Conservation (phyloP, 345 rosid species). For the Populus pruinosa region DNA sequence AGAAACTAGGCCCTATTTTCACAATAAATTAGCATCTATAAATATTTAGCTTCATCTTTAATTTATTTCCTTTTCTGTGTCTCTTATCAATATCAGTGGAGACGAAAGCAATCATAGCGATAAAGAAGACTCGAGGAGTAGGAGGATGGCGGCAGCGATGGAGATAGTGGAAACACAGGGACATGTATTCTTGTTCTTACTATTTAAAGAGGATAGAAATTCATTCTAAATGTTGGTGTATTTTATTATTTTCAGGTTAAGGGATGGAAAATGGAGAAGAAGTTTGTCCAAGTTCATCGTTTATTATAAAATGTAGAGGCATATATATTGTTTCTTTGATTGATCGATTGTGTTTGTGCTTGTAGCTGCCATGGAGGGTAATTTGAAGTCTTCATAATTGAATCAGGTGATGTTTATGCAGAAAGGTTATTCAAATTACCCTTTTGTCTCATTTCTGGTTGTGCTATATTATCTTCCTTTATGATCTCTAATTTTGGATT, state of each 20-base stretch:
- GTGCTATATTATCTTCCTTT: neutral
- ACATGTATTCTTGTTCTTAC: too few species aligned
- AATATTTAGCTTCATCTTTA: too few species aligned
- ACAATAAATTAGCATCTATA: neutral
- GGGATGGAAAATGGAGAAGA: slow-evolving; percentile 45
- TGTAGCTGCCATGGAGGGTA: neutral
- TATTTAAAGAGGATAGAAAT: too few species aligned
- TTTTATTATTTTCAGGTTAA: slow-evolving; percentile 31
- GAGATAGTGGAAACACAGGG: slow-evolving; percentile 2
- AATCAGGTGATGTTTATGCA: slow-evolving; percentile 61
- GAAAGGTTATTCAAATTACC: slow-evolving; percentile 54
- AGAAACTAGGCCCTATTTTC: slow-evolving; percentile 16
- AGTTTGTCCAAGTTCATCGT: slow-evolving; percentile 51
- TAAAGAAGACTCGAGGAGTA: slow-evolving; percentile 12
- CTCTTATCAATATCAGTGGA: slow-evolving; percentile 13
- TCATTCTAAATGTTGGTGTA: neutral
- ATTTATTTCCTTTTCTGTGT: slow-evolving; percentile 2
- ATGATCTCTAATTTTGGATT: neutral
- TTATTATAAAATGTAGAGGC: slow-evolving; percentile 54
- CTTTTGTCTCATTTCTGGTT: slow-evolving; percentile 5
- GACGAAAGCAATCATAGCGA: slow-evolving; percentile 10
- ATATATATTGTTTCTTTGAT: neutral
- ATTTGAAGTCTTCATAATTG: neutral
- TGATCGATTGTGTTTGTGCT: neutral
- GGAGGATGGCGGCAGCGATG: slow-evolving; percentile 25